Percentiles rank a stretch among this genome's conserved stretches.
Conservation (phyloP, 2,329 filamentous ascomycete species). For the Alternaria brassicae region DNA sequence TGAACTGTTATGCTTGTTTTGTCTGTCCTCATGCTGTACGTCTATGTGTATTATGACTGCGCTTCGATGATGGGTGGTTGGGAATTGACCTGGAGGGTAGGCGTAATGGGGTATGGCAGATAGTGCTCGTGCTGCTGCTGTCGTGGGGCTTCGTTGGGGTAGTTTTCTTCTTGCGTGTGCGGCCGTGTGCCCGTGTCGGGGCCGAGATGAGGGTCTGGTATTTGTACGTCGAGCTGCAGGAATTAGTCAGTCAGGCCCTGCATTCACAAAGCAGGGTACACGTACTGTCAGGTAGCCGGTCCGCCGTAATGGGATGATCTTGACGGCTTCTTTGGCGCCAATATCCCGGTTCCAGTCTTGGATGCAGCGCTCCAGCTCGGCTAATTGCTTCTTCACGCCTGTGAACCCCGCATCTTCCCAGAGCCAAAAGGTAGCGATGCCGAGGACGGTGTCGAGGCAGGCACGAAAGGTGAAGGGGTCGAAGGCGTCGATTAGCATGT, state of each 20-base stretch:
- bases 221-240: constrained; percentile 76
- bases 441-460: constrained; percentile 78
- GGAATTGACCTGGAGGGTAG: constrained; percentile 42
- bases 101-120: constrained; percentile 34
- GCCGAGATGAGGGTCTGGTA: constrained; percentile 75
- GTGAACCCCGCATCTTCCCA: constrained; percentile 91
- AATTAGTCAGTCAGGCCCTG: not conserved
- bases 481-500: constrained; percentile 77
- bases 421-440: constrained; percentile 86
- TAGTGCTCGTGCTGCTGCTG: constrained; percentile 27
- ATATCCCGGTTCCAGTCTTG: constrained; percentile 82
- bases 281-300: constrained; percentile 87
- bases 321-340: constrained; percentile 68
- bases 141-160: constrained; percentile 12
- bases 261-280: constrained; percentile 2
- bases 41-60: constrained; percentile 19
- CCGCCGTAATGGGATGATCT: constrained; percentile 77
- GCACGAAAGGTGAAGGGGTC: constrained; percentile 79
- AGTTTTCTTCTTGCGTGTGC: constrained; percentile 37
- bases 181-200: constrained; percentile 43
- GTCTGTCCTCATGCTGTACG: not conserved
- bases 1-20: not conserved
- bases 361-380: constrained; percentile 78
- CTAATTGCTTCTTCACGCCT: constrained; percentile 74
- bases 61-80: constrained; percentile 33